phyloP scores from a whole-genome alignment of 768 basidiomycete species.

The Amanita phalloides region DNA sequence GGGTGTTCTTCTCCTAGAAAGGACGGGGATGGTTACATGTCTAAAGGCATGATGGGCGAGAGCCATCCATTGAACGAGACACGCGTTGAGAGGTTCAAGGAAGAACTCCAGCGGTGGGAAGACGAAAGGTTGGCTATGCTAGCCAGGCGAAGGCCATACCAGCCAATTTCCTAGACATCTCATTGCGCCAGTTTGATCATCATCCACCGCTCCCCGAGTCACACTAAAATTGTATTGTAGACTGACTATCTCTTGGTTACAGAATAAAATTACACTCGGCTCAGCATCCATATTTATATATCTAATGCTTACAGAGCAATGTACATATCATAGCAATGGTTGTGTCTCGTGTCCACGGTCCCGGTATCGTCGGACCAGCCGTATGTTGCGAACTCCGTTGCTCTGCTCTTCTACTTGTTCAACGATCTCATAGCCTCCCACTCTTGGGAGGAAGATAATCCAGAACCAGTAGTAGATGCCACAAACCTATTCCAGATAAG shows the following conservation, averaged over 20 bases:
- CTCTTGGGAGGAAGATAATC: conserved; percentile 30
- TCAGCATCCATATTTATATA: not conserved
- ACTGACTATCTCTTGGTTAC: not conserved
- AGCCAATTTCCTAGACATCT: not conserved
- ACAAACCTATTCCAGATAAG: conserved; percentile 15
- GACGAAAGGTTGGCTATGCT: conserved; percentile 22
- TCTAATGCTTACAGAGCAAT: not conserved
- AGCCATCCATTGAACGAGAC: conserved; percentile 62
- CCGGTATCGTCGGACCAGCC: conserved; percentile 22
- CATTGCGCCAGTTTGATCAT: not conserved
- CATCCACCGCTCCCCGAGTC: not conserved
- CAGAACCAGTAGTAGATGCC: conserved; percentile 29
- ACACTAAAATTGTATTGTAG: too few relatives aligned
- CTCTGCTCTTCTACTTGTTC: conserved; percentile 33
- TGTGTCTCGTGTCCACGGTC: conserved; percentile 10
- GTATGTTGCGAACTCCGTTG: conserved; percentile 22
- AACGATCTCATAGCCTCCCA: conserved; percentile 33
- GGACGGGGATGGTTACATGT: conserved; percentile 16
- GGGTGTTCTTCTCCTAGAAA: conserved; percentile 32
- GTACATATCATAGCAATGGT: conserved; percentile 3
- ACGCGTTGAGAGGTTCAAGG: conserved; percentile 47
- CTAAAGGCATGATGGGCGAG: conserved; percentile 38
- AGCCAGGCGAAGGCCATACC: not conserved
- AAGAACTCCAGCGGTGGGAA: conserved; percentile 69
- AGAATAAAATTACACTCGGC: not conserved